Conservation (phyloP, 2,329 filamentous ascomycete species). For the Juglanconis sp. region DNA sequence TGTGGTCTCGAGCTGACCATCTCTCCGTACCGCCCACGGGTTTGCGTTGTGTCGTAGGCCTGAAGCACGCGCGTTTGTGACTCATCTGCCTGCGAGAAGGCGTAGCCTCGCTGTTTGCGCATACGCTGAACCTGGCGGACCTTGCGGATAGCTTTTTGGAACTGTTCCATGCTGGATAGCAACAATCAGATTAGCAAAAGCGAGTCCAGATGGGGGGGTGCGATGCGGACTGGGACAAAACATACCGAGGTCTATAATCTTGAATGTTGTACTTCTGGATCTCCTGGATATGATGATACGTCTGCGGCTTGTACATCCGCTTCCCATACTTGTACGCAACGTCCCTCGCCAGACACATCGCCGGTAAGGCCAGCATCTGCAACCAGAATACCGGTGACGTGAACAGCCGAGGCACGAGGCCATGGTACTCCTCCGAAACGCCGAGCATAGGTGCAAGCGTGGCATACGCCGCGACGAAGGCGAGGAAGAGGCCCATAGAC, state of each 20-base stretch:
- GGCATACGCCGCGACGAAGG: conserved; percentile 84
- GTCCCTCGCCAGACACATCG: conserved; percentile 80
- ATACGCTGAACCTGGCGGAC: conserved; percentile 97
- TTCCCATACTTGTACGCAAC: conserved; percentile 97
- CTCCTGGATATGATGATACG: conserved; percentile 98
- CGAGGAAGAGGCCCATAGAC: conserved; percentile 86
- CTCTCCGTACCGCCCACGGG: conserved; percentile 89
- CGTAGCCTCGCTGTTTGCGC: conserved; percentile 98
- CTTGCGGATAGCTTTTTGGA: conserved; percentile 98
- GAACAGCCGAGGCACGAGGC: conserved; percentile 78
- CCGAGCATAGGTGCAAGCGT: conserved; percentile 78
- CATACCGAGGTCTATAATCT: conserved; percentile 90
- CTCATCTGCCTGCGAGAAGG: conserved; percentile 96
- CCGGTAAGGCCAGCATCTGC: conserved; percentile 76
- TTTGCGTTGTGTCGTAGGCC: conserved; percentile 94
- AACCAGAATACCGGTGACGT: conserved; percentile 84
- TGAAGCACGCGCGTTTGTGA: conserved; percentile 92
- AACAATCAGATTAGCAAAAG: conserved; percentile 20
- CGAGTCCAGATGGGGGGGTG: conserved; percentile 2
- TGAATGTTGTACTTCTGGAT: conserved; percentile 99
- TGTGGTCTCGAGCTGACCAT: conserved; percentile 59
- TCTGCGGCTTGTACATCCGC: conserved; percentile 93
- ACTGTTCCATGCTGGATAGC: conserved; percentile 84
- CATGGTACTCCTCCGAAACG: conserved; percentile 80
- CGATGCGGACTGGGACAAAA: conserved; percentile 20